A percentile compares a stretch with the other conserved stretches of the same genome.
phyloP scores from a whole-genome alignment of 371 early-diverging fungal species.

The Mortierella sp. region DNA sequence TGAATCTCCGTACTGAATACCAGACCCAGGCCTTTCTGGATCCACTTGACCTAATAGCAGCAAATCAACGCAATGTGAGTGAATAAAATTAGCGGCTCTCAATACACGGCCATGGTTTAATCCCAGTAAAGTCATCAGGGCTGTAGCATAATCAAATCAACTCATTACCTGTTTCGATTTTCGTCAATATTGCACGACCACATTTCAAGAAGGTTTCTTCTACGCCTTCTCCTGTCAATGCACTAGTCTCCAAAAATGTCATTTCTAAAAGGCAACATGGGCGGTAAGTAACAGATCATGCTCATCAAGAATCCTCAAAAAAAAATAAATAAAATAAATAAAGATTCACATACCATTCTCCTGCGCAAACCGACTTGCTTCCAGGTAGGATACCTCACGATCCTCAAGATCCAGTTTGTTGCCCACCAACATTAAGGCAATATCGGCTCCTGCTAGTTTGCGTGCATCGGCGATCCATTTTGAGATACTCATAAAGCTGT shows the following conservation, averaged over 20 bases:
- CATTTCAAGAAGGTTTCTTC: slow-evolving; percentile 75
- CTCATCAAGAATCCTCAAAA: neutral
- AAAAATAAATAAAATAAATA: no score
- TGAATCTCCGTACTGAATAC: slow-evolving; percentile 75
- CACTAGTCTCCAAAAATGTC: slow-evolving; percentile 75
- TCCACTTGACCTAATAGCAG: slow-evolving; percentile 64
- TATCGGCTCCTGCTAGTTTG: slow-evolving; percentile 74
- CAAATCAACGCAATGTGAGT: neutral
- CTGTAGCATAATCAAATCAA: neutral
- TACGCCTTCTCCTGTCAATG: slow-evolving; percentile 70
- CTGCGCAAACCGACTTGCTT: slow-evolving; percentile 79
- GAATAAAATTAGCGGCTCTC: neutral
- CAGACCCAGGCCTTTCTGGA: slow-evolving; percentile 73
- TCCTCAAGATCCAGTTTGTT: slow-evolving; percentile 78
- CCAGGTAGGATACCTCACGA: slow-evolving; percentile 73
- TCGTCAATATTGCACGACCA: slow-evolving; percentile 70
- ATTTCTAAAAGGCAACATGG: slow-evolving; percentile 57
- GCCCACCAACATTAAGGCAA: slow-evolving; percentile 78
- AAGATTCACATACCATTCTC: slow-evolving; percentile 62
- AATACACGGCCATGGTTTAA: neutral
- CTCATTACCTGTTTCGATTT: slow-evolving; percentile 67
- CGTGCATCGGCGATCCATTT: slow-evolving; percentile 77
- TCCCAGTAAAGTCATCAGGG: neutral
- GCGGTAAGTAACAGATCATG: neutral
- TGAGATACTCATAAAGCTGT: slow-evolving; percentile 66